Conservation (phyloP, 2,329 filamentous ascomycete genomes). For the Diaporthe nobilis region DNA sequence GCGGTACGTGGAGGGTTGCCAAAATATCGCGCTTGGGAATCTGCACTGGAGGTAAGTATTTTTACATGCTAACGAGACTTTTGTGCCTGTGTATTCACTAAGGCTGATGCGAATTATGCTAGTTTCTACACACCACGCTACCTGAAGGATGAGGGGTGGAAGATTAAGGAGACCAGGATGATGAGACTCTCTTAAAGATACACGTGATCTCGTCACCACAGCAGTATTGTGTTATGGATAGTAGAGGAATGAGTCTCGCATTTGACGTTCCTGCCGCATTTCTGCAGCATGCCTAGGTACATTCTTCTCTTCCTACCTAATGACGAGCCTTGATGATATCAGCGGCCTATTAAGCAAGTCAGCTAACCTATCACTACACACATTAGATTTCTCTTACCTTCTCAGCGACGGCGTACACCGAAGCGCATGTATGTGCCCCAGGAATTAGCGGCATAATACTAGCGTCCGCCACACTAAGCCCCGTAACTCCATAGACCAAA, state of each 20-base stretch:
- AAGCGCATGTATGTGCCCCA: slow-evolving; percentile 21
- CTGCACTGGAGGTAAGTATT: background rate
- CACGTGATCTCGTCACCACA: fast-evolving
- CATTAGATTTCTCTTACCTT: background rate
- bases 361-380: background rate
- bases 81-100: background rate
- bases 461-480: slow-evolving; percentile 29
- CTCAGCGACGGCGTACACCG: slow-evolving; percentile 32
- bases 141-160: background rate
- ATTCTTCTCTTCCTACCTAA: background rate
- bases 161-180: background rate
- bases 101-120: background rate
- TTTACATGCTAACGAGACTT: background rate
- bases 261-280: background rate
- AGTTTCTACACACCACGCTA: background rate
- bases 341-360: background rate
- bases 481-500: slow-evolving; percentile 15
- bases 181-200: background rate
- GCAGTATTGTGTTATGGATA: too few relatives aligned
- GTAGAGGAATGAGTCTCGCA: too few relatives aligned
- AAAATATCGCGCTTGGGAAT: background rate
- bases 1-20: background rate
- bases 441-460: slow-evolving; percentile 32
- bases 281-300: background rate
- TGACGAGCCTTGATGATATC: slow-evolving; percentile 1